Percentiles rank a stretch among this genome's conserved stretches.
phyloP scores from a whole-genome alignment of 2,329 filamentous ascomycete genomes.

The Daldinia sp. region DNA sequence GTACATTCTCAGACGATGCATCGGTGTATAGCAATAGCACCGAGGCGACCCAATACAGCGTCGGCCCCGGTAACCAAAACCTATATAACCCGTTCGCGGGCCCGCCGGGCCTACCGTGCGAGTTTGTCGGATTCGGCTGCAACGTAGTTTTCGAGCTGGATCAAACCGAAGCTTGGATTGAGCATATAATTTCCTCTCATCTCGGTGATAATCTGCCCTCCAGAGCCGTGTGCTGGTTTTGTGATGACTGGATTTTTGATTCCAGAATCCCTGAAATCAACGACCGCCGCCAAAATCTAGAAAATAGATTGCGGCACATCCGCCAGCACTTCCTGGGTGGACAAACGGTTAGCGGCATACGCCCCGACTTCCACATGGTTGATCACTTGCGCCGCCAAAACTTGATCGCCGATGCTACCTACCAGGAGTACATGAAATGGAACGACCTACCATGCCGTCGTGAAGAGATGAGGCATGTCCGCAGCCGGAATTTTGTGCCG shows the following conservation, averaged over 20 bases:
- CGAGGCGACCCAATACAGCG: slow-evolving; percentile 1
- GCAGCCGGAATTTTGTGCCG: not conserved
- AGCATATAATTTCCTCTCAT: slow-evolving; percentile 54
- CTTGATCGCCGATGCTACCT: slow-evolving; percentile 24
- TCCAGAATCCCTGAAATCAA: slow-evolving; percentile 10
- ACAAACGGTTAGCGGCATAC: slow-evolving; percentile 60
- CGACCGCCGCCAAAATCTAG: slow-evolving; percentile 45
- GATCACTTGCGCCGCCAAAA: slow-evolving; percentile 63
- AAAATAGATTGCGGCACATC: slow-evolving; percentile 59
- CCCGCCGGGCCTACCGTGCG: slow-evolving; percentile 52
- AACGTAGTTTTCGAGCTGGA: too few relatives aligned
- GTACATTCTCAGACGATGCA: not conserved
- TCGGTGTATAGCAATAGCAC: slow-evolving; percentile 3
- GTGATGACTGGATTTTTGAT: slow-evolving; percentile 50
- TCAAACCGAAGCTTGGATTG: slow-evolving; percentile 56
- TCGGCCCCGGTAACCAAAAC: too few relatives aligned
- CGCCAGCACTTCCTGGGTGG: slow-evolving; percentile 51
- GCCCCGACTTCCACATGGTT: slow-evolving; percentile 87
- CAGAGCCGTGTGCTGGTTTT: slow-evolving; percentile 59
- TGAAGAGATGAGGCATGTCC: slow-evolving; percentile 9
- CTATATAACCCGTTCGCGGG: not conserved
- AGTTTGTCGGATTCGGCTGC: slow-evolving; percentile 55
- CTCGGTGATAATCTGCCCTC: slow-evolving; percentile 48
- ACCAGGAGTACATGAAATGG: not conserved
- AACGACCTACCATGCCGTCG: slow-evolving; percentile 23